Base-by-base conservation (phyloP, 2,329 filamentous ascomycete species). In the Neofusicoccum umdonicola region DNA sequence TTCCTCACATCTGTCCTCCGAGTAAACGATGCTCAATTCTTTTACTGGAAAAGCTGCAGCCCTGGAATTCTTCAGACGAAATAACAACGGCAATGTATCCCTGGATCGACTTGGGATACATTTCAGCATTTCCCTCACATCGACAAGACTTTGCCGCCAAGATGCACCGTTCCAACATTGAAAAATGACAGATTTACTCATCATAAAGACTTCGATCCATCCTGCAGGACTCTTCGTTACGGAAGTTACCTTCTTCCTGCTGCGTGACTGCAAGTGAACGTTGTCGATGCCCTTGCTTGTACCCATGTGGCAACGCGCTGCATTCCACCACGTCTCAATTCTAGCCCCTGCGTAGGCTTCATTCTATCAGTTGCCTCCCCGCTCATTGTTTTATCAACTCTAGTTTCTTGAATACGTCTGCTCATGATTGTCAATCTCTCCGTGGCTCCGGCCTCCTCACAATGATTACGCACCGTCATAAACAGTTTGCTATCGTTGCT, bases 261-360 rank as follows among this genome's bases (percentile, higher is more conserved):
- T 44, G 39, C 22, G 17, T 12, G 2, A 42, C 17, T 8, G 8
- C 19, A 31, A 12, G 11, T n/a, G 22, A n/a, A 15, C 56, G 17
- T 35, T 63, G 17, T 37, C 4, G 8, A 45, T 44, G 9, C n/a
- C 60, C 60, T 54, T 54, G 39, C 48, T 44, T 63, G 2, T 2
- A n/a, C 17, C 48, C 60, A 63, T 63, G 60, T 63, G 60, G 47
- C 48, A 39, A 56, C 42, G 48, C 31, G 56, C 17, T 60, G 17
- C 56, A 60, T 60, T 60, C 56, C 56, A 47, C 42, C n/a, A 42
- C 27, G 15, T 37, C 54, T 37, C 9, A 19, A 37, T 19, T 19
- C 34, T 13, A 19, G 41, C 56, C 56, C 42, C 56, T 60, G 42
- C 17, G 42, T 5, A 47, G 42, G 8, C 22, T 19, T 19, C 11